Percentiles rank a stretch among this genome's conserved stretches.
Conservation (phyloP, 1,284 basidiomycete genomes). For the Sparassis latifolia region DNA sequence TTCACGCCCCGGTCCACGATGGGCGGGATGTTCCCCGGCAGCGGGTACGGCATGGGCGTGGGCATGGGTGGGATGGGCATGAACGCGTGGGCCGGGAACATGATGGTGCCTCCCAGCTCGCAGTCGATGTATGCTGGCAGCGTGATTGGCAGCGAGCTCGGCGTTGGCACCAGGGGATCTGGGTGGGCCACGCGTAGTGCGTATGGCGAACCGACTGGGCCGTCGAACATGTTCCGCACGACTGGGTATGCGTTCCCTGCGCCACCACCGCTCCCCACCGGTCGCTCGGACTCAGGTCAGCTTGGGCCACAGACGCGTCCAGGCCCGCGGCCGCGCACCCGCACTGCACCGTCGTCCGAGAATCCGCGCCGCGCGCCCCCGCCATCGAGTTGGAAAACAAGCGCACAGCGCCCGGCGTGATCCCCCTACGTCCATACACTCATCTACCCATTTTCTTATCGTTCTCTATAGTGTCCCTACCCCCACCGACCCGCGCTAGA, state of each 20-base stretch:
- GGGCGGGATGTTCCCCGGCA: conserved; percentile 15
- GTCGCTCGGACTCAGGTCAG: conserved; percentile 19
- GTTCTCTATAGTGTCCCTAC: no score
- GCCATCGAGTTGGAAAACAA: conserved; percentile 55
- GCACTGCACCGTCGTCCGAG: conserved; percentile 43
- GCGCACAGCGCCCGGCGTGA: conserved; percentile 12
- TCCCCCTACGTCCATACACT: no score
- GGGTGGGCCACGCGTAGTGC: conserved; percentile 60
- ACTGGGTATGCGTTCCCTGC: conserved; percentile 20
- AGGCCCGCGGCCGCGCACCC: conserved; percentile 39
- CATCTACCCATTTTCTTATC: no score
- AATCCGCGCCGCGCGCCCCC: conserved; percentile 35
- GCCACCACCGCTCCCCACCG: conserved; percentile 14
- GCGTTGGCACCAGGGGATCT: conserved; percentile 30
- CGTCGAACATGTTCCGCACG: conserved; percentile 18
- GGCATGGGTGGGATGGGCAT: conserved; percentile 31
- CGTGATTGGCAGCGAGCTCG: conserved; percentile 48
- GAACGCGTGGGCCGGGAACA: conserved; percentile 34
- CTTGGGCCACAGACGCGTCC: conserved; percentile 12
- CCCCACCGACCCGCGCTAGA: no score
- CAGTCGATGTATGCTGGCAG: conserved; percentile 52
- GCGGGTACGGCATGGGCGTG: conserved; percentile 16
- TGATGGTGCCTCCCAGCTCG: conserved; percentile 43
- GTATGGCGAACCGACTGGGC: conserved; percentile 47
- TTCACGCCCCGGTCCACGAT: conserved; percentile 29